These are phyloP conservation scores for Oropetium thomaeum DNA, from an alignment of 176 grass and related monocot species.

Conservation along the genomic window DNA sequence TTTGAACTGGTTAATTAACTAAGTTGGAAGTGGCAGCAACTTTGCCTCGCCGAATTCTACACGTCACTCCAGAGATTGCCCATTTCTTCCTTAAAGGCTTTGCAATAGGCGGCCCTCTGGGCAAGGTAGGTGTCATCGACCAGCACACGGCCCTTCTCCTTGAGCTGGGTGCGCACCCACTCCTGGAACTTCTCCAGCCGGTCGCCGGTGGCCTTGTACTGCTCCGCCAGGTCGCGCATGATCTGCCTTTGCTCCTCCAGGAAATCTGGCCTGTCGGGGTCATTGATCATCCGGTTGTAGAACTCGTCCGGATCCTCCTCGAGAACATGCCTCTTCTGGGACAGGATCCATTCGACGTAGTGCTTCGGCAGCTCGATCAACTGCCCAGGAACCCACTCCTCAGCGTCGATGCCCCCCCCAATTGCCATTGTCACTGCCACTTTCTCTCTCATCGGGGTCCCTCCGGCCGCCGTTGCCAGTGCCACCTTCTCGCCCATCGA, in stretches of 20 bases:
- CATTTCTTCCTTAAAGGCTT: no score
- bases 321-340: neutral
- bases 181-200: neutral
- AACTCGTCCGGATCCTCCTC: neutral
- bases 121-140: neutral
- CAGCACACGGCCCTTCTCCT: neutral
- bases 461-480: no score
- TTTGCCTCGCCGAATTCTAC: no score
- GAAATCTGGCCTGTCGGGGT: neutral
- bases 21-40: no score
- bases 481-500: no score
- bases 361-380: neutral
- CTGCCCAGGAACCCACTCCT: neutral
- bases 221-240: neutral
- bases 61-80: no score
- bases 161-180: neutral
- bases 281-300: conserved; percentile 3
- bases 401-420: neutral
- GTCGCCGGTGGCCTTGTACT: neutral
- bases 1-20: no score
- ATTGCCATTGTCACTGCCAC: no score
- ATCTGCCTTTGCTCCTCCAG: neutral
- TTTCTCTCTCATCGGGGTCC: no score
- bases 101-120: neutral
- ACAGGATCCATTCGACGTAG: neutral